phyloP scores from a whole-genome alignment of 768 basidiomycete species.

The Collybia sp. region DNA sequence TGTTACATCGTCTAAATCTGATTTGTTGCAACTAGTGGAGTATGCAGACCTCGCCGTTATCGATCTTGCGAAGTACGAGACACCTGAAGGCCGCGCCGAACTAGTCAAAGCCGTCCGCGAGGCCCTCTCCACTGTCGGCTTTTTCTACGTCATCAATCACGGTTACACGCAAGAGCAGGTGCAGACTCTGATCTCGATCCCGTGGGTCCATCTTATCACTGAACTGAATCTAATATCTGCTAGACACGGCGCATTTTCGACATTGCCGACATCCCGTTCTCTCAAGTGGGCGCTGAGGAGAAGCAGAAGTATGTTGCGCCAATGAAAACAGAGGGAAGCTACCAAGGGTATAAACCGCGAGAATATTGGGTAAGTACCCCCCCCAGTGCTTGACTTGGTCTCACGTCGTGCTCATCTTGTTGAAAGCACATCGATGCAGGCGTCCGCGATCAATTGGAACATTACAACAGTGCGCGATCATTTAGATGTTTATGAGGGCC shows the following conservation, averaged over 20 bases:
- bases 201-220: not conserved
- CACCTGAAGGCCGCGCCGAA: constrained; percentile 28
- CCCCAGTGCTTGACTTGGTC: not conserved
- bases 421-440: constrained; percentile 33
- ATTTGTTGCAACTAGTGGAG: constrained; percentile 17
- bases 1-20: too few relatives aligned
- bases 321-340: constrained; percentile 39
- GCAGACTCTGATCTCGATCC: not conserved
- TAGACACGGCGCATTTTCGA: constrained; percentile 44
- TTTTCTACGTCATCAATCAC: constrained; percentile 47
- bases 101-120: constrained; percentile 36
- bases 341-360: constrained; percentile 49
- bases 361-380: constrained; percentile 38
- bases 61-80: constrained; percentile 40
- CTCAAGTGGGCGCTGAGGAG: constrained; percentile 33
- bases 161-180: constrained; percentile 37
- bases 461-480: constrained; percentile 33
- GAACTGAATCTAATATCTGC: not conserved
- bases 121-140: constrained; percentile 40
- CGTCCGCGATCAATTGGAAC: constrained; percentile 38
- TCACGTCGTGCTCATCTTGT: not conserved
- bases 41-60: constrained; percentile 48
- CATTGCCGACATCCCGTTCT: constrained; percentile 41
- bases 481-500: not conserved
- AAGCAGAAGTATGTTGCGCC: constrained; percentile 32